phyloP scores from a whole-genome alignment of 169 alveolate species.

The Plasmodium cynomolgi region DNA sequence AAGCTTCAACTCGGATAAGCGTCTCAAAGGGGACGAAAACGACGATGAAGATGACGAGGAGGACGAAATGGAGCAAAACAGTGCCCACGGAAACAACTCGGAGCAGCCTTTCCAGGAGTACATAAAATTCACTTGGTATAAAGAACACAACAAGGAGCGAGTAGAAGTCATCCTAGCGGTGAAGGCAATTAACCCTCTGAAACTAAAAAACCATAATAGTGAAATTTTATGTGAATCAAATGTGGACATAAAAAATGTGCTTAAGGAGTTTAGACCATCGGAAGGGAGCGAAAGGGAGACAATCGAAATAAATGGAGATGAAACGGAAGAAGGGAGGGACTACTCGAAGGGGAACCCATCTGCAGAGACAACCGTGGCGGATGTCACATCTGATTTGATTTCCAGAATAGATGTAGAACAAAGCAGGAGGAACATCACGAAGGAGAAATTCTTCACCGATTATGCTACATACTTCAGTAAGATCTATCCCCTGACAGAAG shows the following conservation, averaged over 20 bases:
- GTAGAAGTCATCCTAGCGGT: slow-evolving; percentile 22
- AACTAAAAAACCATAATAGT: slow-evolving; percentile 22
- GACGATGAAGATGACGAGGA: neutral
- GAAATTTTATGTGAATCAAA: slow-evolving; percentile 34
- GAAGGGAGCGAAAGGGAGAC: neutral
- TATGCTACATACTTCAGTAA: slow-evolving; percentile 33
- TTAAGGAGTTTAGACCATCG: neutral
- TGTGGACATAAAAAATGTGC: slow-evolving; percentile 23
- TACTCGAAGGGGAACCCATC: neutral
- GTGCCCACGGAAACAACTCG: neutral
- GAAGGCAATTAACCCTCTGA: slow-evolving; percentile 23
- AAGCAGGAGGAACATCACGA: neutral
- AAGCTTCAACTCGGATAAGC: neutral
- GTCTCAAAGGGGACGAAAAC: neutral
- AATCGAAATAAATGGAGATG: neutral
- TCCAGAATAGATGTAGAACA: neutral
- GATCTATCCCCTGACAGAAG: slow-evolving; percentile 62
- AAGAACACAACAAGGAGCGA: neutral
- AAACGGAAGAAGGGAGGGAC: neutral
- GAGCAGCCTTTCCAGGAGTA: slow-evolving; percentile 6
- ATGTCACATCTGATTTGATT: neutral
- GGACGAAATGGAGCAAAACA: neutral
- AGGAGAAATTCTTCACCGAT: slow-evolving; percentile 28
- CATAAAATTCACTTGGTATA: slow-evolving; percentile 54
- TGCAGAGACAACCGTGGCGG: neutral